Evolutionary conservation across 164 flowering plant species (phyloP).

Genomic region (Houttuynia cordata): DNA sequence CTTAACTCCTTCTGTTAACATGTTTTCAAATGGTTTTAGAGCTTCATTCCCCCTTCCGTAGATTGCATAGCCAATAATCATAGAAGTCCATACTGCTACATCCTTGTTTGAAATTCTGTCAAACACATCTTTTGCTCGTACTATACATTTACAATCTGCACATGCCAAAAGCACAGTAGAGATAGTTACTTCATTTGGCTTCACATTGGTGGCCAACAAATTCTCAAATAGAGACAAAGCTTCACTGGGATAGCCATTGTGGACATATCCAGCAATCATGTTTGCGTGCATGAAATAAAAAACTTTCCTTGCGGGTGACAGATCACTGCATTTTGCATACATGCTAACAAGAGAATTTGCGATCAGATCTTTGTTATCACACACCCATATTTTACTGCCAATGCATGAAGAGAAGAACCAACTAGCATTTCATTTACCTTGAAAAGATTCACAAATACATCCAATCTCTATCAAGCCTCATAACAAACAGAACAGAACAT

Average conservation of each 20-base stretch:
- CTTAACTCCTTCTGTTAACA: conserved; percentile 14
- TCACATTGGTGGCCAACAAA: conserved; percentile 8
- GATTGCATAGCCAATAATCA: conserved; percentile 17
- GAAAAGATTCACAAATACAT: conserved; percentile 13
- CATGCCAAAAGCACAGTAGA: conserved; percentile 21
- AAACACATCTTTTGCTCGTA: conserved; percentile 6
- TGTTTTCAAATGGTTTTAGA: conserved; percentile 10
- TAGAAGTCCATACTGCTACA: conserved; percentile 15
- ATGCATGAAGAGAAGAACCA: conserved; percentile 21
- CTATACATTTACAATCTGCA: conserved; percentile 20
- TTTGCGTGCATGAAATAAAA: conserved; percentile 15
- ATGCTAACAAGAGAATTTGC: conserved; percentile 2
- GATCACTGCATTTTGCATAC: background rate
- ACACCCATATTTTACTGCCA: conserved; percentile 20
- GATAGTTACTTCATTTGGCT: conserved; percentile 21
- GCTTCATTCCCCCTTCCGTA: conserved; percentile 14
- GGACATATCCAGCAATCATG: conserved; percentile 25
- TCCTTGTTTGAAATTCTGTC: conserved; percentile 7
- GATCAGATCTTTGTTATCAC: conserved; percentile 10
- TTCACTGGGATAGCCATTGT: conserved; percentile 18
- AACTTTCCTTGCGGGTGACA: conserved; percentile 14
- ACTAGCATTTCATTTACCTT: conserved; percentile 9
- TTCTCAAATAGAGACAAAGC: conserved; percentile 18
- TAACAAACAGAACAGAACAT: no score
- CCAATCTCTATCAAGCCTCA: no score